Conservation (phyloP, 169 alveolate genomes). For the Eimeria maxima region DNA sequence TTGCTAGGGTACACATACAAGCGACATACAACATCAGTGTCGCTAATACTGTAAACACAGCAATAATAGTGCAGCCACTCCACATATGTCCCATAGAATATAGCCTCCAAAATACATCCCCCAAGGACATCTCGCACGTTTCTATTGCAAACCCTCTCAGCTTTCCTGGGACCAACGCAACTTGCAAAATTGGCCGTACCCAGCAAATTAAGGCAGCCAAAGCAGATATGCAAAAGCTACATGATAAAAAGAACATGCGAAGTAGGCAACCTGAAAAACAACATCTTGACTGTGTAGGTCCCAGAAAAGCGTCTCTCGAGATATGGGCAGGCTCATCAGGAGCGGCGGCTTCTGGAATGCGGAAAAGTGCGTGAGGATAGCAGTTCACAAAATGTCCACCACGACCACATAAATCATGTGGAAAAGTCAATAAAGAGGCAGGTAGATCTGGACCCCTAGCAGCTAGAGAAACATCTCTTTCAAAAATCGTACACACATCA, state of each 20-base stretch:
- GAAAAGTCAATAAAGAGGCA: background rate
- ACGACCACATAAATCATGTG: background rate
- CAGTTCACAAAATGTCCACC: background rate
- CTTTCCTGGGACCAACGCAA: constrained; percentile 31
- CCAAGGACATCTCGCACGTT: constrained; percentile 27
- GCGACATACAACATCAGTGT: constrained; percentile 34
- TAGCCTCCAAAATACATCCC: constrained; percentile 35
- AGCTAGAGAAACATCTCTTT: background rate
- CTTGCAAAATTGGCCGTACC: constrained; percentile 71
- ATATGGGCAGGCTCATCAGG: background rate
- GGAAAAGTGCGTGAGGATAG: background rate
- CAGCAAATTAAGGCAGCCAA: constrained; percentile 41
- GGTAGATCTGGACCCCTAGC: background rate
- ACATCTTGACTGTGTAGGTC: background rate
- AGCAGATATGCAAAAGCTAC: constrained; percentile 18
- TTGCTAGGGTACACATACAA: constrained; percentile 30
- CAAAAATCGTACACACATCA: background rate
- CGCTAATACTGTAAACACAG: constrained; percentile 51
- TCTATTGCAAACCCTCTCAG: constrained; percentile 70
- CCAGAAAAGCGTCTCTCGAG: background rate
- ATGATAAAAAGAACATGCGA: background rate
- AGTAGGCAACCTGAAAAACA: constrained; percentile 33
- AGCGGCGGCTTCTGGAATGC: background rate
- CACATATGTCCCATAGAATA: constrained; percentile 30
- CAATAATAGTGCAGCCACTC: constrained; percentile 9